A percentile compares a stretch with the other conserved stretches of the same genome.
Conservation (phyloP, 495 filamentous ascomycete species). For the Cercophora samala region DNA sequence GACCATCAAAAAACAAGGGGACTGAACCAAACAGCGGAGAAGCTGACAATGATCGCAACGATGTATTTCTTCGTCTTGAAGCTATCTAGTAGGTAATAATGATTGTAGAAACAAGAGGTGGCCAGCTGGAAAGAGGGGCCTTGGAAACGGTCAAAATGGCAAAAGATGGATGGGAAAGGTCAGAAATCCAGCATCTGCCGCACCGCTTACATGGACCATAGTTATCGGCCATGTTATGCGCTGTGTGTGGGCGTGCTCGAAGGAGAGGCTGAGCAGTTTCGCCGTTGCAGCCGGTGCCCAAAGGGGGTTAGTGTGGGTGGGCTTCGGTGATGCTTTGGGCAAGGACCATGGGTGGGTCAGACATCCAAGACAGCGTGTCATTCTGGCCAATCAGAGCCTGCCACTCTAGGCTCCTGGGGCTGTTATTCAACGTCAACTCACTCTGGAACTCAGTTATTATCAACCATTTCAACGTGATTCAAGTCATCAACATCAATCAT, state of each 20-base stretch:
- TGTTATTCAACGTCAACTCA: slow-evolving; percentile 9
- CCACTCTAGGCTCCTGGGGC: neutral
- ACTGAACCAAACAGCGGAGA: neutral
- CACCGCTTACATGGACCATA: neutral
- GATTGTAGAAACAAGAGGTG: neutral
- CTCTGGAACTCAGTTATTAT: slow-evolving; percentile 2
- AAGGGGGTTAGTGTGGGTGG: slow-evolving; percentile 28
- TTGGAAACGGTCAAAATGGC: neutral
- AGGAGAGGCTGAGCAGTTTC: slow-evolving; percentile 16
- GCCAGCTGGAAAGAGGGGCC: neutral
- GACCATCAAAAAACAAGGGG: neutral
- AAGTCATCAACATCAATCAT: slow-evolving; percentile 45
- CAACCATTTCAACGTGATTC: neutral
- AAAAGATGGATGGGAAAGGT: neutral
- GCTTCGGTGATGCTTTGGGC: slow-evolving; percentile 32
- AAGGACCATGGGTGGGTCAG: slow-evolving; percentile 6
- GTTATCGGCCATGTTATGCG: neutral
- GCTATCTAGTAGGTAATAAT: neutral
- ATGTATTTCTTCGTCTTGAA: neutral
- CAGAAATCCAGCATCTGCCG: neutral
- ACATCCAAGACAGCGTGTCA: neutral
- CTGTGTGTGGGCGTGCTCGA: slow-evolving; percentile 9
- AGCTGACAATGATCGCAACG: neutral
- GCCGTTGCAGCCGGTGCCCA: slow-evolving; percentile 27
- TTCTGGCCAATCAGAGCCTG: slow-evolving; percentile 15